Evolutionary conservation across 164 flowering plant species (phyloP).

Genomic region (Kalanchoe fedtschenkoi): DNA sequence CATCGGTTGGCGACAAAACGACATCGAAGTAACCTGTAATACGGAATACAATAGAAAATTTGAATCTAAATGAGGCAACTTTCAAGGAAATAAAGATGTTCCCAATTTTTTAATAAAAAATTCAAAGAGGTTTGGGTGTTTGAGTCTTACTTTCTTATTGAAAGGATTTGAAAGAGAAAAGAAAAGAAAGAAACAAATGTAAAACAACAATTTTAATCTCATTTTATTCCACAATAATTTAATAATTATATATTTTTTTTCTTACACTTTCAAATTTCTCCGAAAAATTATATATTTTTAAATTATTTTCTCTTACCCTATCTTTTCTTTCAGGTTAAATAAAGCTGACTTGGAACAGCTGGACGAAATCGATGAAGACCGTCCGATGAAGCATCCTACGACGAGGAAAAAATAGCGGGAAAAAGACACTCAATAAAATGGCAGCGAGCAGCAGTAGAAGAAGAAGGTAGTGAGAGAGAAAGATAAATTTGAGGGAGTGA

Average conservation of each 20-base stretch:
- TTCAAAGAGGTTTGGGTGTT: background rate
- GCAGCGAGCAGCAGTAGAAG: background rate
- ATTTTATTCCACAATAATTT: too few relatives aligned
- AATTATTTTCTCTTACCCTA: too few relatives aligned
- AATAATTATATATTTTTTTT: too few relatives aligned
- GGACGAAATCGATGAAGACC: background rate
- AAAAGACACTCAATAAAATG: background rate
- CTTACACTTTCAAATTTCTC: too few relatives aligned
- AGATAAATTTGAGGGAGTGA: too few relatives aligned
- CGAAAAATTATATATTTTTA: too few relatives aligned
- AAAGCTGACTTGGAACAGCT: background rate
- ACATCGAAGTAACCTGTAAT: too few relatives aligned
- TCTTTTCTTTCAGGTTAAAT: background rate
- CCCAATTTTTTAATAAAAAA: background rate
- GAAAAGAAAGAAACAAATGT: background rate
- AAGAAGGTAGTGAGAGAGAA: background rate
- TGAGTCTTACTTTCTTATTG: background rate
- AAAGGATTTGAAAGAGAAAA: background rate
- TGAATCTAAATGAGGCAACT: too few relatives aligned
- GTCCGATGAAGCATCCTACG: background rate
- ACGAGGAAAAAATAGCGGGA: background rate
- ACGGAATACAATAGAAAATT: too few relatives aligned
- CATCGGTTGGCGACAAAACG: too few relatives aligned
- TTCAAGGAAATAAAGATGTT: too few relatives aligned
- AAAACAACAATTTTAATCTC: too few relatives aligned